phyloP scores from a whole-genome alignment of 73 alveolate species.

The Paramecium octaurelia region DNA sequence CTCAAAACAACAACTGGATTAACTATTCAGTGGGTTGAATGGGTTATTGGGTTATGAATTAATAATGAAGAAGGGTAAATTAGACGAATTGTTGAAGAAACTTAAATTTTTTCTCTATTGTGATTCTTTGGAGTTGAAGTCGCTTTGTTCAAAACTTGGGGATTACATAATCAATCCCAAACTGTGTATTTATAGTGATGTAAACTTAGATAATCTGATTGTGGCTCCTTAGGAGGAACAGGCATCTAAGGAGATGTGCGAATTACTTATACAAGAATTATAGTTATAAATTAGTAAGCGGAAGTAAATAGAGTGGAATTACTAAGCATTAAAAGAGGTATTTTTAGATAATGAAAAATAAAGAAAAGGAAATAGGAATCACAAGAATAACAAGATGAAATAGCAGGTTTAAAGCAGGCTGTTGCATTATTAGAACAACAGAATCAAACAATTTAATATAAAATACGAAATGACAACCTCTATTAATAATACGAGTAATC shows the following conservation, averaged over 20 bases:
- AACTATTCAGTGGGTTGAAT: not conserved
- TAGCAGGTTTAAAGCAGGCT: not conserved
- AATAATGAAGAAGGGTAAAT: constrained; percentile 13
- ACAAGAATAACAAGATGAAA: not conserved
- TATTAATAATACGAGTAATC: not conserved
- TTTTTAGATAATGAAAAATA: not conserved
- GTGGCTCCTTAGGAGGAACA: not conserved
- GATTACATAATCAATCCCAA: not conserved
- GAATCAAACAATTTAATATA: not conserved
- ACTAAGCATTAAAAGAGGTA: not conserved
- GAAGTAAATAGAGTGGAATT: not conserved
- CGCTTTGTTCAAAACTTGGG: not conserved
- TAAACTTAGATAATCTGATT: not conserved
- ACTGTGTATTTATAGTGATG: not conserved
- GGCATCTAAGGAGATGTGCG: not conserved
- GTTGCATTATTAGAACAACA: not conserved
- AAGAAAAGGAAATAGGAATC: not conserved
- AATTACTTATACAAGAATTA: not conserved
- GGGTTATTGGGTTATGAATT: not conserved
- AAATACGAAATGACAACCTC: not conserved
- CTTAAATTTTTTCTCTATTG: not conserved
- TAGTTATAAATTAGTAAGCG: not conserved
- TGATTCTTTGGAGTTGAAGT: not conserved
- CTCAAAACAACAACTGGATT: not conserved
- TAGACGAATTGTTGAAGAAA: not conserved